Percentiles rank a stretch among this genome's conserved stretches.
Evolutionary conservation across 2,329 filamentous ascomycete species (phyloP).

Genomic region (Onygena corvina): DNA sequence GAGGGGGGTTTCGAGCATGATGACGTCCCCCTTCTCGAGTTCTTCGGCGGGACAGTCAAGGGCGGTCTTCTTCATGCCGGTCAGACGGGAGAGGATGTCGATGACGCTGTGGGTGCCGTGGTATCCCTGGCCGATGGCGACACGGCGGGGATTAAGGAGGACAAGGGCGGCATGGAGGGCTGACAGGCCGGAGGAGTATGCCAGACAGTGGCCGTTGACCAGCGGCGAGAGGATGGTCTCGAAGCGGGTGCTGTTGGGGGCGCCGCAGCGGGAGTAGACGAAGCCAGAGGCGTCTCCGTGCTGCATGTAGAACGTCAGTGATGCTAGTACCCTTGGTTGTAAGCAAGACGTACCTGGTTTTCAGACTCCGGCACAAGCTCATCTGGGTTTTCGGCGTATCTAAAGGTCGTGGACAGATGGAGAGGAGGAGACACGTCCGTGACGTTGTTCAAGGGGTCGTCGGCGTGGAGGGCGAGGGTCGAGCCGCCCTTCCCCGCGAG

Average conservation of each 20-base stretch:
- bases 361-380: conserved; percentile 45
- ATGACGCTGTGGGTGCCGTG: conserved; percentile 89
- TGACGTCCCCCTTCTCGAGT: conserved; percentile 64
- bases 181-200: conserved; percentile 73
- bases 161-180: conserved; percentile 81
- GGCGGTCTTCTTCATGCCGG: conserved; percentile 58
- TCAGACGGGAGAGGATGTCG: conserved; percentile 59
- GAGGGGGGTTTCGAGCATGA: conserved; percentile 86
- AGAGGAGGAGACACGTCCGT: conserved; percentile 77
- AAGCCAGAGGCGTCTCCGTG: conserved; percentile 37
- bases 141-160: conserved; percentile 67
- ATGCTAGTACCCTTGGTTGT: too few relatives aligned
- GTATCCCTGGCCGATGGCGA: conserved; percentile 77
- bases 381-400: conserved; percentile 61
- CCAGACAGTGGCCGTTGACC: conserved; percentile 53
- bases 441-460: conserved; percentile 61
- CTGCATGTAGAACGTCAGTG: neutral
- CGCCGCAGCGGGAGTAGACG: conserved; percentile 70
- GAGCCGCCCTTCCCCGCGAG: conserved; percentile 36
- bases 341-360: conserved; percentile 13
- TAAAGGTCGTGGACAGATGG: conserved; percentile 84
- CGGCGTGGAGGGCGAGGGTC: conserved; percentile 68
- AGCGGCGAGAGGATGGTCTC: conserved; percentile 69
- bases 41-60: conserved; percentile 56
- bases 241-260: conserved; percentile 71